These are phyloP conservation scores for Aspergillus ostianus DNA, from an alignment of 495 filamentous ascomycete species.

Conservation along the genomic window DNA sequence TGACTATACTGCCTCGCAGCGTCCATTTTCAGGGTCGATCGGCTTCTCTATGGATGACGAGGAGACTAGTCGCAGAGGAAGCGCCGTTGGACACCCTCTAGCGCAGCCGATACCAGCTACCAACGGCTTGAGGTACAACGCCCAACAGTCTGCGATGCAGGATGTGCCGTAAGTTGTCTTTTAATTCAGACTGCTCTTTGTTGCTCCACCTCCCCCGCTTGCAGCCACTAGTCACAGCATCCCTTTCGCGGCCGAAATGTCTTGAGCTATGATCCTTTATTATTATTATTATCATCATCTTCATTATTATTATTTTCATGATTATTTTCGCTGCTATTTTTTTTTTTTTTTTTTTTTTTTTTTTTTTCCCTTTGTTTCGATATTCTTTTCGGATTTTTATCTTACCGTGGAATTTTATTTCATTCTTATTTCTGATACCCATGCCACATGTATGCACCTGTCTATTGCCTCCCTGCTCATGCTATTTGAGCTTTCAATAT, in stretches of 20 bases:
- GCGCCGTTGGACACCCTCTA: constrained; percentile 35
- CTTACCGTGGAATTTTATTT: neutral
- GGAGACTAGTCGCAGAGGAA: constrained; percentile 41
- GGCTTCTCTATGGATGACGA: constrained; percentile 43
- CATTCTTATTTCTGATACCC: constrained; percentile 8
- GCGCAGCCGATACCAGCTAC: constrained; percentile 40
- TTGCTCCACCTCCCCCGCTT: constrained; percentile 36
- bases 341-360: constrained; percentile 28
- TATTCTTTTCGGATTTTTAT: constrained; percentile 6
- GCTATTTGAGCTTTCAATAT: constrained; percentile 13
- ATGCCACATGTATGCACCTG: constrained; percentile 18
- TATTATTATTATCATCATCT: constrained; percentile 12
- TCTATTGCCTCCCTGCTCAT: constrained; percentile 12
- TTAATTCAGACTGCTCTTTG: constrained; percentile 36
- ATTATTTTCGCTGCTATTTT: constrained; percentile 1
- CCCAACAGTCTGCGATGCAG: constrained; percentile 44
- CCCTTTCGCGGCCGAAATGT: constrained; percentile 38
- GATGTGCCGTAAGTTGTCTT: constrained; percentile 52
- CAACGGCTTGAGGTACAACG: constrained; percentile 48
- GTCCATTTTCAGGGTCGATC: constrained; percentile 28
- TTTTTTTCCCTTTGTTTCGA: too few relatives aligned
- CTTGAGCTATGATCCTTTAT: constrained; percentile 14
- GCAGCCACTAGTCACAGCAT: constrained; percentile 38
- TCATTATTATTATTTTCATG: constrained; percentile 9
- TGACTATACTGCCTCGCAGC: constrained; percentile 40